Percentiles rank a stretch among this genome's conserved stretches.
Evolutionary conservation across 805 yeast genomes (phyloP).

Genomic region (Suhomyces vadensis): DNA sequence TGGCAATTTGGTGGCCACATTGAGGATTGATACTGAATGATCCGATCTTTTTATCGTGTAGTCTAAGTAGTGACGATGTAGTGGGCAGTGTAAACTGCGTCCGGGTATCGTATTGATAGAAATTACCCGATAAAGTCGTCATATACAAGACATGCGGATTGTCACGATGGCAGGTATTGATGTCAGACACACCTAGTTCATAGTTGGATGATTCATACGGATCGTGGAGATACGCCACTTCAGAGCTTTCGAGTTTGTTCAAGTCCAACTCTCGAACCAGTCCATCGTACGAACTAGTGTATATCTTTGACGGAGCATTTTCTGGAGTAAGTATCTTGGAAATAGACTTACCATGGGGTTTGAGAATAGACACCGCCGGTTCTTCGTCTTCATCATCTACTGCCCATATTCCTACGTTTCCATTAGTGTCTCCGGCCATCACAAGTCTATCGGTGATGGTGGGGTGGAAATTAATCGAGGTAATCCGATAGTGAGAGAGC

Average conservation of each 20-base stretch:
- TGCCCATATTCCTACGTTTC: conserved; percentile 87
- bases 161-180: conserved; percentile 47
- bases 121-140: conserved; percentile 79
- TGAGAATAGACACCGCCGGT: conserved; percentile 62
- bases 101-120: conserved; percentile 73
- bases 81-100: conserved; percentile 31
- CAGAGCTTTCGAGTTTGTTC: conserved; percentile 56
- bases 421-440: conserved; percentile 87
- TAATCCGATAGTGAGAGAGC: conserved; percentile 70
- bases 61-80: conserved; percentile 45
- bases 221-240: conserved; percentile 45
- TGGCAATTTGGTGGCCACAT: conserved; percentile 64
- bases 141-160: conserved; percentile 60
- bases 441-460: conserved; percentile 58
- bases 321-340: conserved; percentile 60
- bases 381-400: conserved; percentile 48
- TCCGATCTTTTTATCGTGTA: conserved; percentile 91
- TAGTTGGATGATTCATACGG: conserved; percentile 48
- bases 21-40: conserved; percentile 80
- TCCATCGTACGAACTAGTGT: conserved; percentile 85
- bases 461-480: conserved; percentile 79
- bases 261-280: conserved; percentile 75
- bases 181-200: conserved; percentile 70
- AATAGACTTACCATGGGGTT: conserved; percentile 75
- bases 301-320: conserved; percentile 52